phyloP scores from a whole-genome alignment of 2,329 filamentous ascomycete species.

The Penicillium aurantiogriseum region DNA sequence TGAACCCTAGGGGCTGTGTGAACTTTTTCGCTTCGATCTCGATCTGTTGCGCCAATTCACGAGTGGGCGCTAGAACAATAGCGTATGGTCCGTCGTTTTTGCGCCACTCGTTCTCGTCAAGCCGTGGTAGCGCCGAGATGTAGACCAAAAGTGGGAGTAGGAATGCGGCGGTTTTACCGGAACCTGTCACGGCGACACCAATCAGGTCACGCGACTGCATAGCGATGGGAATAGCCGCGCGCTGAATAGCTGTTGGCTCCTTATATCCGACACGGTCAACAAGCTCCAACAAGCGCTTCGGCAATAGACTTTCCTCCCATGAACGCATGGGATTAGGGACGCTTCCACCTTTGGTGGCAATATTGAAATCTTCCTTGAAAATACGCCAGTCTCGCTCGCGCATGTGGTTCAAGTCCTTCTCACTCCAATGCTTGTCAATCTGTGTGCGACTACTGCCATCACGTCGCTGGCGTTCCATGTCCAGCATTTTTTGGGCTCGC shows the following conservation, averaged over 20 bases:
- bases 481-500: conserved; percentile 75
- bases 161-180: conserved; percentile 96
- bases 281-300: conserved; percentile 73
- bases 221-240: conserved; percentile 93
- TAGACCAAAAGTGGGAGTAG: conserved; percentile 89
- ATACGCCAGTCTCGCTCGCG: conserved; percentile 98
- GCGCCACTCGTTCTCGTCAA: conserved; percentile 76
- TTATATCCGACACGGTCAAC: conserved; percentile 83
- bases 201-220: conserved; percentile 93
- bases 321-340: conserved; percentile 96
- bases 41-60: conserved; percentile 96
- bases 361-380: conserved; percentile 99
- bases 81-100: conserved; percentile 96
- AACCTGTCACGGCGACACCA: conserved; percentile 95
- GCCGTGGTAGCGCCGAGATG: conserved; percentile 82
- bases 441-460: conserved; percentile 71
- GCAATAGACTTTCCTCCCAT: conserved; percentile 83
- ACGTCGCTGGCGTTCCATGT: conserved; percentile 76
- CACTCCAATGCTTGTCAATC: conserved; percentile 91
- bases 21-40: conserved; percentile 93
- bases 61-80: conserved; percentile 93
- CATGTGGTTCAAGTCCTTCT: conserved; percentile 91
- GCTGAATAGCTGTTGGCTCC: conserved; percentile 87
- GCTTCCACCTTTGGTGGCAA: conserved; percentile 84
- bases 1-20: conserved; percentile 84